phyloP scores from a whole-genome alignment of 257 asterid species.

The Ocimum tenuiflorum region DNA sequence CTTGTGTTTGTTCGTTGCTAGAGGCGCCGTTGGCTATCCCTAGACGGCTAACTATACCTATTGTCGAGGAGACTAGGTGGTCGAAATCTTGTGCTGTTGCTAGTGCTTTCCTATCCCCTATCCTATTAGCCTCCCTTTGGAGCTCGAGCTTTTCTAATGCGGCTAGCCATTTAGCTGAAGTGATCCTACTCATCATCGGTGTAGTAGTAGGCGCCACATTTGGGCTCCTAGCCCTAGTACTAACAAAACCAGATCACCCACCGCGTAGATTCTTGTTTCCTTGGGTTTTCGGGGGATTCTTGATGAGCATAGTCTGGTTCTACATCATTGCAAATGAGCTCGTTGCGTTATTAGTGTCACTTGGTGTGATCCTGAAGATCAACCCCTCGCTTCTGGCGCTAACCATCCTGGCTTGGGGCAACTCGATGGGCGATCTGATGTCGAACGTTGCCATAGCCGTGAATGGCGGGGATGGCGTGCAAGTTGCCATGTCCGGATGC shows the following conservation, averaged over 20 bases:
- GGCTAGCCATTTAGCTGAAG: not conserved
- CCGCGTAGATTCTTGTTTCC: constrained; percentile 45
- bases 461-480: constrained; percentile 57
- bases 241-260: constrained; percentile 39
- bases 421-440: constrained; percentile 80
- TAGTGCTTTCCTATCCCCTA: constrained; percentile 54
- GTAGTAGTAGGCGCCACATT: constrained; percentile 31
- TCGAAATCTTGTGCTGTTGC: constrained; percentile 56
- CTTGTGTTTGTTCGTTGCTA: constrained; percentile 36
- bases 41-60: constrained; percentile 61
- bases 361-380: constrained; percentile 51
- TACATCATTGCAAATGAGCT: constrained; percentile 73
- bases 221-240: constrained; percentile 42
- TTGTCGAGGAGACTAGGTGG: constrained; percentile 74
- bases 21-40: constrained; percentile 56
- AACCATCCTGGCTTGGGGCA: constrained; percentile 84
- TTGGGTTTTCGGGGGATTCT: constrained; percentile 73
- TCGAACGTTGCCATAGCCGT: constrained; percentile 70
- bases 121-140: constrained; percentile 51
- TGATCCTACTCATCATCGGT: constrained; percentile 25
- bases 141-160: constrained; percentile 21
- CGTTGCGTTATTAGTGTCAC: constrained; percentile 51
- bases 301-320: constrained; percentile 81
- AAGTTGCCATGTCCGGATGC: constrained; percentile 78
- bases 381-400: constrained; percentile 52